Base-by-base conservation (phyloP, 441 rosid species). In the Aquilaria agallochum region DNA sequence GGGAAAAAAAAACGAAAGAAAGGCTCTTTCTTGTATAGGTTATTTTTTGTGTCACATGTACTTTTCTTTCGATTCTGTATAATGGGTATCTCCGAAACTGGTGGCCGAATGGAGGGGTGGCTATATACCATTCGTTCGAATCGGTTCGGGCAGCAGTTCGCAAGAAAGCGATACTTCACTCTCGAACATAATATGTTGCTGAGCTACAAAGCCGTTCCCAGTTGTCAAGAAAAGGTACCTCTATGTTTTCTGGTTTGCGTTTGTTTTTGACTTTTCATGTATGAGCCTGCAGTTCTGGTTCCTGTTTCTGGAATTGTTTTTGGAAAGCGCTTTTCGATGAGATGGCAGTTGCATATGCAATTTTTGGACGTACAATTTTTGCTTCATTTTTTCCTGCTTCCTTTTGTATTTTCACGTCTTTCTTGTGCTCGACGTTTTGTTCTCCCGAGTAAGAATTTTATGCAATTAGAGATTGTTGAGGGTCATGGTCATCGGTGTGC, bases 51-150 rank as follows among this genome's bases (percentile, higher is more conserved):
- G 44, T 50, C 1, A 40, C 9, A 40, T 40, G 5, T 10, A 8
- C 45, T 40, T 5, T 40, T 40, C 9, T 40, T 40, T 8, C 45
- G 64, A 2, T 69, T 50, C 56, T 46, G 48, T 56, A 57, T 67
- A 60, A 80, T 80, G 84, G 80, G 69, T 65, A 42, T 73, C 67
- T 4, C 74, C 6, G 68, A 64, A 66, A 63, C 57, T 40, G 89
- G 78, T 51, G 79, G 74, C 15, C 84, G 71, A 72, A 88, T 89
- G 88, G 97, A 89, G 56, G 99, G 98, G 20, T 95, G 99, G 99
- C 75, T 92, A 32, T 86, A 86, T 69, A 75, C 82, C 56, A 80
- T 92, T 62, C 83, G 95, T 69, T 78, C 84, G 54, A 85, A 79
- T 72, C 83, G 95, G 65, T 76, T 95, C 71, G 94, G 99, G n/a